Evolutionary conservation across 1,139 yeast genomes (phyloP), one percentile per base, ranked within the genome.

Genomic region (Protomyces macrosporus): DNA sequence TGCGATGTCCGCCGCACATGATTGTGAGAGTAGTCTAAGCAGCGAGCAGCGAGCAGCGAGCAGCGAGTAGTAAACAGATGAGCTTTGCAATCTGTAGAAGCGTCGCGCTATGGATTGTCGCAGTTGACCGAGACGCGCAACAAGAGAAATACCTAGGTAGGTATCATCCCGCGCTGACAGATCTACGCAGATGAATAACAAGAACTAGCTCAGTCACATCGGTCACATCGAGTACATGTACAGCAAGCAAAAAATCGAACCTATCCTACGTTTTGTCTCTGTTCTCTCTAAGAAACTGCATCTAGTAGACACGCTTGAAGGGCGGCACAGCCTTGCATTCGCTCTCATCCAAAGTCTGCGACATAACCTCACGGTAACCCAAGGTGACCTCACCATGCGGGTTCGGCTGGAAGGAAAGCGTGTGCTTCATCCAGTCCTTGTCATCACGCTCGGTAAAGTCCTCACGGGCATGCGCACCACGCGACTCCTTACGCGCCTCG

Each of bases 381-480:
- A 93, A 84, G 67, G 76, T 79, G 63, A 90, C 90, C 65, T 82
- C 81, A 60, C 82, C 93, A 73, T 95, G 96, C 68, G 81, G 81
- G 53, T 78, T 77, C 66, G 78, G 74, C 81, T 93, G 98, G 90
- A 95, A 93, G 63, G 98, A 89, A 75, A 93, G 81, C 61, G 97
- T 84, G 79, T 93, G 98, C 82, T 93, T 93, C 95, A 90, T 90
- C 98, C 98, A 93, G 82, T 90, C 81, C 67, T 75, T 90, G 76
- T 93, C 98, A 74, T 93, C 96, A 85, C 98, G 90, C 68, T 85
- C 86, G 73, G 95, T 97, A 81, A 78, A 91, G 78, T 93, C 98
- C 78, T 93, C 98, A 82, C 98, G 88, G 69, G 98, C 98, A 75
- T 93, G 98, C 63, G 98, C 98, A 81, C 98, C 98, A 83, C 98